Evolutionary conservation across 2,329 filamentous ascomycete genomes (phyloP), one percentile per base, ranked within the genome.

Genomic region (Raffaelea arxii): DNA sequence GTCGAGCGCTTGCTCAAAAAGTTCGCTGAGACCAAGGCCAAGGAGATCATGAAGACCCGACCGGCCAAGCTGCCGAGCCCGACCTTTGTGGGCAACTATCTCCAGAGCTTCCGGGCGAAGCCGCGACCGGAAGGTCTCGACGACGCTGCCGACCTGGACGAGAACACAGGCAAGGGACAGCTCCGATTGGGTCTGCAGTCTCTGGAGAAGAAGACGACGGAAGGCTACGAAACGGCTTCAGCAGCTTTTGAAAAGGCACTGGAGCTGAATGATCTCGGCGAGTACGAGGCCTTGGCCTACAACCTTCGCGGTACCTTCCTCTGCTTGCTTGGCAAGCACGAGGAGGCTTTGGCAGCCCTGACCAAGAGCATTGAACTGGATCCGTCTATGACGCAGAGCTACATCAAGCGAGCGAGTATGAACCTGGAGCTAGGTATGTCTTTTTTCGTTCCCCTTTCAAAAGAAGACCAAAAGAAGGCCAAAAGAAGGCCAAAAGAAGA

Each of bases 391-490:
- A 94, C 89, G 7, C 92, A 98, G 70, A 95, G 87, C 71, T 97
- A 94, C 66, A 95, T 98, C 71, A 98, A 98, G 77, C 85, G 92
- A 50, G 92, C 92, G 46, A 97, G 90, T 75, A 94, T 98, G 84
- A 87, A 94, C 65, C 75, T 98, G 35, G 92, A 98, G 69, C 81
- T 92, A 50, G 90, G 85, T 84, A 73, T n/a, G n/a, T n/a, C n/a
- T n/a, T n/a, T n/a, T n/a, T n/a, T n/a, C n/a, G n/a, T n/a, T n/a
- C n/a, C n/a, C n/a, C n/a, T n/a, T n/a, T n/a, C n/a, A n/a, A n/a
- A n/a, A n/a, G n/a, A n/a, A n/a, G n/a, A n/a, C n/a, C n/a, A n/a
- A n/a, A n/a, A n/a, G n/a, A n/a, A n/a, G n/a, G n/a, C n/a, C n/a
- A n/a, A n/a, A n/a, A n/a, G n/a, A n/a, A n/a, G n/a, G n/a, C n/a